Base-by-base conservation (phyloP, 371 early-diverging fungal genomes). In the Mortierella sp. region DNA sequence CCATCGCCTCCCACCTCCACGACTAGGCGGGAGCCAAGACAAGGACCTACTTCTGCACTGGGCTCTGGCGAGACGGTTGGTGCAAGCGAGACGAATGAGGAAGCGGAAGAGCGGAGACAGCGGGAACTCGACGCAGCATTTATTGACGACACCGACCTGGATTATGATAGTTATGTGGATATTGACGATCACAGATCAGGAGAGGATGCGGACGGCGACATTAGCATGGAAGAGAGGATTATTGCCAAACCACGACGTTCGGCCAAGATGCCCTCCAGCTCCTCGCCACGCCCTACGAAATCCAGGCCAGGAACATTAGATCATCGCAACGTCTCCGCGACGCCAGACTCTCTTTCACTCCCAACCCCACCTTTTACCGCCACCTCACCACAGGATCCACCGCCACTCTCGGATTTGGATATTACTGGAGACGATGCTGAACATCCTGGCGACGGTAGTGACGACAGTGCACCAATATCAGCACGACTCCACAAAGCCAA, bases 81-180 rank as follows among this genome's bases (percentile, higher is more conserved):
- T 24, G 51, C 31, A 4, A 59, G 46, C 70, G 71, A 69, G 6
- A 34, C 28, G 69, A 59, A 69, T 11, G 71, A 72, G 5, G 71
- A 31, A n/a, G 64, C 40, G 0, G 86, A 83, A 37, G 82, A 79
- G 54, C 51, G 72, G 54, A 53, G 74, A 14, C 71, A 72, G 76
- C 16, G 69, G 40, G 61, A 80, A 13, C 55, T 82, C 28, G 79
- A 77, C 59, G 71, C 24, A 2, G 72, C n/a, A 16, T 83, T 88
- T 6, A 80, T 76, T 28, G 88, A 82, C 21, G 79, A 86, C 46
- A 88, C 82, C 28, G 73, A 77, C 4, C 44, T 81, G 34, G 67
- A 21, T 11, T 21, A 67, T 10, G 67, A 24, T 3, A 0, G 37
- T 0, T 64, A 57, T 8, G 19, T 54, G 10, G 55, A 44, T 24